Percentiles rank a stretch among this genome's conserved stretches.
phyloP scores from a whole-genome alignment of 2,329 filamentous ascomycete species.

The Fusarium buxicola region DNA sequence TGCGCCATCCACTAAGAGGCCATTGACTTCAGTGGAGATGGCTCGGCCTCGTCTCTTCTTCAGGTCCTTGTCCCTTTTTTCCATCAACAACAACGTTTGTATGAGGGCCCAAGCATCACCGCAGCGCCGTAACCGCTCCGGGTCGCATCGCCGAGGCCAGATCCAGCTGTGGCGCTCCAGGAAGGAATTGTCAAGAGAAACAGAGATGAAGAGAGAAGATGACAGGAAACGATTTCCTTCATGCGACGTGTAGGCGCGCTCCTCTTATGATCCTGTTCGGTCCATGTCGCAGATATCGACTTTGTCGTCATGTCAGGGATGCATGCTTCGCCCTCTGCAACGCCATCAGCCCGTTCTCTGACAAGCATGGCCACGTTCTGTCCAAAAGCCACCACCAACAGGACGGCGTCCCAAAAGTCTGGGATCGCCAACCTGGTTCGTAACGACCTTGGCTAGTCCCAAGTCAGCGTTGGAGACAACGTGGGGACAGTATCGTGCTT shows the following conservation, averaged over 20 bases:
- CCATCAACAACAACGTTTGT: slow-evolving; percentile 36
- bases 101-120: slow-evolving; percentile 22
- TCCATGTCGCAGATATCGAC: slow-evolving; percentile 12
- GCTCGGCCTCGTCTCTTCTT: slow-evolving; percentile 11
- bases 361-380: slow-evolving; percentile 10
- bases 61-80: slow-evolving; percentile 28
- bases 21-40: not conserved
- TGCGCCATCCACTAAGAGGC: not conserved
- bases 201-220: slow-evolving; percentile 3
- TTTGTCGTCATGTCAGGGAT: slow-evolving; percentile 11
- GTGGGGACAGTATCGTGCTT: slow-evolving; percentile 53
- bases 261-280: slow-evolving; percentile 10
- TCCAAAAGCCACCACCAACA: slow-evolving; percentile 24
- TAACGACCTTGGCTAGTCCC: slow-evolving; percentile 10
- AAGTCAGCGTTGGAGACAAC: slow-evolving; percentile 35
- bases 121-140: slow-evolving; percentile 11
- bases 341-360: slow-evolving; percentile 1
- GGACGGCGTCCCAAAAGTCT: slow-evolving; percentile 35
- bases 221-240: slow-evolving; percentile 3
- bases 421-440: slow-evolving; percentile 27
- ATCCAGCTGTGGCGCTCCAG: slow-evolving; percentile 13
- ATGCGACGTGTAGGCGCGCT: not conserved
- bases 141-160: slow-evolving; percentile 21
- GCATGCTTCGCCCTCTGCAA: slow-evolving; percentile 25
- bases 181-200: not conserved